These are phyloP conservation scores for Alternaria dauci DNA, from an alignment of 2,329 filamentous ascomycete genomes.

Conservation along the genomic window DNA sequence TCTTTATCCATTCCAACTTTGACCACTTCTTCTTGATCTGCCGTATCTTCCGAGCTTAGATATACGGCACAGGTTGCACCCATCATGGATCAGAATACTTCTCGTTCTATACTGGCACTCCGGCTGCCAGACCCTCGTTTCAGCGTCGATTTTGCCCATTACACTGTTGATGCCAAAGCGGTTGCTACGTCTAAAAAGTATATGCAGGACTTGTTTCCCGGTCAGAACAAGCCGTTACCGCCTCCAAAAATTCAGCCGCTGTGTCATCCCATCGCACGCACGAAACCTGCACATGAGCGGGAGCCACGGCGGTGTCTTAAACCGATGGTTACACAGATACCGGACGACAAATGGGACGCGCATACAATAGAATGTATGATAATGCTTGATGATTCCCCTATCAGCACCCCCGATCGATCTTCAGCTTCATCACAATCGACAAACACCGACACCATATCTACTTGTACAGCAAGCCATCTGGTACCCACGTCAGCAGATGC, in stretches of 20 bases:
- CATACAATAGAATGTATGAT: conserved; percentile 9
- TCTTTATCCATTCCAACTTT: not conserved
- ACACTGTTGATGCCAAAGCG: conserved; percentile 16
- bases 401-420: not conserved
- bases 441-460: not conserved
- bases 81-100: conserved; percentile 26
- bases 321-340: not conserved
- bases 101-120: conserved; percentile 28
- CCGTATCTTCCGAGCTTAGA: not conserved
- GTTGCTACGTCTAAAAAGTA: conserved; percentile 13
- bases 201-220: conserved; percentile 11
- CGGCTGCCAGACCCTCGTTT: conserved; percentile 34
- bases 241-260: not conserved
- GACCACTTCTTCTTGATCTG: not conserved
- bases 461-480: not conserved
- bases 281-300: not conserved
- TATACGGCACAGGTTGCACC: not conserved
- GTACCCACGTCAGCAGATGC: not conserved
- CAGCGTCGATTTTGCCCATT: conserved; percentile 32
- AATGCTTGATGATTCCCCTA: conserved; percentile 7
- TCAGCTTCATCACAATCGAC: conserved; percentile 19
- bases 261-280: not conserved
- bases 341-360: conserved; percentile 1
- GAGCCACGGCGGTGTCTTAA: not conserved
- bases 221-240: conserved; percentile 17